These are phyloP conservation scores for Coemansia sp. DNA, from an alignment of 192 early-diverging fungal species.

Conservation along the genomic window DNA sequence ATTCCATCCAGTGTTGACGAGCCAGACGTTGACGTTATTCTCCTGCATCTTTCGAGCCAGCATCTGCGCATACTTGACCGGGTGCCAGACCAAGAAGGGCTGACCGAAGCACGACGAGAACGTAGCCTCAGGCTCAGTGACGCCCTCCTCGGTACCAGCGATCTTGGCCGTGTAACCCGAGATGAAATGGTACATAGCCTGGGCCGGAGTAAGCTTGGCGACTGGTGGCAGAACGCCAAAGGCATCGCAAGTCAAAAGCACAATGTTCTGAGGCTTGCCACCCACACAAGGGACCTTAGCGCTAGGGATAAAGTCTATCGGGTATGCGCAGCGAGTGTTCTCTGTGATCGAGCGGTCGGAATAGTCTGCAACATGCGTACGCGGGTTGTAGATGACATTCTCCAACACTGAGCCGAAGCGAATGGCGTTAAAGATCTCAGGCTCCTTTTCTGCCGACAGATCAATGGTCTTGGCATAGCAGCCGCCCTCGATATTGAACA, in stretches of 20 bases:
- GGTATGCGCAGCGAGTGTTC: slow-evolving; percentile 97
- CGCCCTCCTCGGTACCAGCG: slow-evolving; percentile 95
- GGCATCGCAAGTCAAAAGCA: slow-evolving; percentile 95
- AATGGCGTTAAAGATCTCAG: slow-evolving; percentile 98
- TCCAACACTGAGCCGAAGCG: slow-evolving; percentile 92
- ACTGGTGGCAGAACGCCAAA: slow-evolving; percentile 96
- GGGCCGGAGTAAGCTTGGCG: slow-evolving; percentile 81
- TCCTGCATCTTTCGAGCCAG: slow-evolving; percentile 92
- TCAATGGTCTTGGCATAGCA: slow-evolving; percentile 99
- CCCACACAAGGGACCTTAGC: slow-evolving; percentile 93
- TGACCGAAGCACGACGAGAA: slow-evolving; percentile 95
- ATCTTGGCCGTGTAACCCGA: slow-evolving; percentile 98
- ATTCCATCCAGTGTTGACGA: slow-evolving; percentile 98
- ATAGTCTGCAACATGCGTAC: slow-evolving; percentile 65
- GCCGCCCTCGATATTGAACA: slow-evolving; percentile 99
- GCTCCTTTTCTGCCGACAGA: slow-evolving; percentile 95
- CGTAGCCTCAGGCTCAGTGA: slow-evolving; percentile 89
- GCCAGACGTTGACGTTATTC: slow-evolving; percentile 88
- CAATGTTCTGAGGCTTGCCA: slow-evolving; percentile 92
- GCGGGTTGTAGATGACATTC: slow-evolving; percentile 73
- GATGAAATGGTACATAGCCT: slow-evolving; percentile 98
- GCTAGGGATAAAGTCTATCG: slow-evolving; percentile 94
- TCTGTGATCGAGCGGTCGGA: slow-evolving; percentile 75
- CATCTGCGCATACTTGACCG: slow-evolving; percentile 94
- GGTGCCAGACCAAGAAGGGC: slow-evolving; percentile 98